Evolutionary conservation across 1,139 yeast genomes (phyloP), one percentile per base, ranked within the genome.

Genomic region (Saccharomyces pastorianus): DNA sequence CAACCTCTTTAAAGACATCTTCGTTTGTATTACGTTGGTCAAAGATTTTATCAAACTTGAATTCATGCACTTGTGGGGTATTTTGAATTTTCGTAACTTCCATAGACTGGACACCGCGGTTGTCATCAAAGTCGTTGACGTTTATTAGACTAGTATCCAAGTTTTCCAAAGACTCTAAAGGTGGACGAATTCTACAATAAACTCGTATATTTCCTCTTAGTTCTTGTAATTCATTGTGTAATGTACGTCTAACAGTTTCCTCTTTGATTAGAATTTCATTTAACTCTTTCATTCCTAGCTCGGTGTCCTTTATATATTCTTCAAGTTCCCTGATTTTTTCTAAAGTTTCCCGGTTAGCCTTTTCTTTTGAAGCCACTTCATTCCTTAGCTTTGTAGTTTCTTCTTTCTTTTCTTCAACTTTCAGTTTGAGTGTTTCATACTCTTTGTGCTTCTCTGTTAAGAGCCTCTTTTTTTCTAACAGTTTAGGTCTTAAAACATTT

Each of bases 121-220:
- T 78, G 31, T 81, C 81, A 55, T 77, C 78, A 56, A 68, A 67
- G 2, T 76, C 79, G 0, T 85, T 80, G 17, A 79, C 77, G 23
- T 70, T 70, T 11, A 84, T 71, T 4, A 70, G 69, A 0, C 78
- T 69, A 6, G 71, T 57, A 4, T 67, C 65, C 25, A 69, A 68
- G 34, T 64, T 56, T 59, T 67, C 69, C 50, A 50, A 57, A 29
- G 46, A 41, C 17, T 49, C 32, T 20, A 64, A 56, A 1, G 76
- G 71, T 0, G 97, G 96, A 52, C 96, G 76, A 4, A 91, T 78
- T 46, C 99, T 78, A 66, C 98, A 93, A 63, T 84, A 90, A 0
- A 93, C 98, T 47, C 99, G 73, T 44, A 93, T 89, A 63, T 90
- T 93, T 0, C 99, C 99, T 67, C 91, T 88, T 47, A 91, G 70